phyloP scores from a whole-genome alignment of 2,329 filamentous ascomycete genomes.

The Emmonsiellopsis sp. region DNA sequence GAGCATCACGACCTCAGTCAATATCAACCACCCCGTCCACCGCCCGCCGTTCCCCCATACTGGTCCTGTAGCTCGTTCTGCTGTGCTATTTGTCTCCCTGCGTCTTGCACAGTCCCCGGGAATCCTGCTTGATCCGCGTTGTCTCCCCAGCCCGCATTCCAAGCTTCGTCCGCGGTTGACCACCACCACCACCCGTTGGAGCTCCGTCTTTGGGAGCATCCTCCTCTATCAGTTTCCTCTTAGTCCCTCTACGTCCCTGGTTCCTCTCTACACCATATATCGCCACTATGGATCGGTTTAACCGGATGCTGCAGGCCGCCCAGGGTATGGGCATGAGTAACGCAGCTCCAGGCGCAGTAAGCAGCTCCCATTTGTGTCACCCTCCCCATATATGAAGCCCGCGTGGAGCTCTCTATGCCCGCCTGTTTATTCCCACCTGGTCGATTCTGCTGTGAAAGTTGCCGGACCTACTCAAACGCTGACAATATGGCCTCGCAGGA shows the following conservation, averaged over 20 bases:
- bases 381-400: neutral
- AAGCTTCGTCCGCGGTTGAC: too few species aligned
- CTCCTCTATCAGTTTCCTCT: neutral
- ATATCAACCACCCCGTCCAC: neutral
- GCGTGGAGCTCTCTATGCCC: neutral
- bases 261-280: neutral
- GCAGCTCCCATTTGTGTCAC: slow-evolving; percentile 8
- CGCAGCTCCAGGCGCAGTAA: slow-evolving; percentile 30
- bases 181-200: too few species aligned
- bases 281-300: slow-evolving; percentile 74
- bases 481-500: slow-evolving; percentile 47
- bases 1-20: neutral
- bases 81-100: too few species aligned
- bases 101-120: too few species aligned
- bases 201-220: neutral
- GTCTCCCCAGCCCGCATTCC: too few species aligned
- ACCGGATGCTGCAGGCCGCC: slow-evolving; percentile 72
- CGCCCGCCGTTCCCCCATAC: neutral
- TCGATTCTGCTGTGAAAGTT: neutral
- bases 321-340: slow-evolving; percentile 45
- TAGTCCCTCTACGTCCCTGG: neutral
- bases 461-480: neutral
- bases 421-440: neutral
- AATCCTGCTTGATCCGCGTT: too few species aligned
- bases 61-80: too few species aligned